Evolutionary conservation across 2,329 filamentous ascomycete species (phyloP).

Genomic region (Teratosphaeria pseudoeucalypti): DNA sequence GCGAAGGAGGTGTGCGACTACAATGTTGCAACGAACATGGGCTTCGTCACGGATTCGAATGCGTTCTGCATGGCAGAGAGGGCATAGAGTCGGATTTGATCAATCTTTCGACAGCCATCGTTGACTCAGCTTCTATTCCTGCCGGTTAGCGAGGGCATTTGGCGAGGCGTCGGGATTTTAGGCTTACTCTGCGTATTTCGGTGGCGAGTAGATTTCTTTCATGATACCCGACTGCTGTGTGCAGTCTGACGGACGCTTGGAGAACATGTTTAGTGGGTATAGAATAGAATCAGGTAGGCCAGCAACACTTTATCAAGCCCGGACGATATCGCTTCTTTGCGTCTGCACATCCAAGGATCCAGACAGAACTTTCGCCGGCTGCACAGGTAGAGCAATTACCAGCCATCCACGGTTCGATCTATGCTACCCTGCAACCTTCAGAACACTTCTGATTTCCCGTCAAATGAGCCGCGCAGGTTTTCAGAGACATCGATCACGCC

Average conservation of each 20-base stretch:
- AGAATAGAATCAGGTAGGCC: neutral
- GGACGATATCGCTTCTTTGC: neutral
- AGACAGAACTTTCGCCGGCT: too few species aligned
- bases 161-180: neutral
- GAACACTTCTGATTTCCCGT: too few species aligned
- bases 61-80: constrained; percentile 21
- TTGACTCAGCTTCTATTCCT: neutral
- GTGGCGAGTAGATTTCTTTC: neutral
- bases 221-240: neutral
- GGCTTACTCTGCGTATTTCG: neutral
- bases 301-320: neutral
- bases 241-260: neutral
- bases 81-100: neutral
- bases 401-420: too few species aligned
- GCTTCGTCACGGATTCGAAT: constrained; percentile 31
- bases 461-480: too few species aligned
- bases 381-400: too few species aligned
- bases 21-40: constrained; percentile 33
- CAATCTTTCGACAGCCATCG: neutral
- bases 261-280: neutral
- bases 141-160: neutral
- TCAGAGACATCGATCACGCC: too few species aligned
- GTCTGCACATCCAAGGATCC: neutral
- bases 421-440: too few species aligned
- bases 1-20: constrained; percentile 32